phyloP scores from a whole-genome alignment of 2,329 filamentous ascomycete species.

The Curvularia spicifera region DNA sequence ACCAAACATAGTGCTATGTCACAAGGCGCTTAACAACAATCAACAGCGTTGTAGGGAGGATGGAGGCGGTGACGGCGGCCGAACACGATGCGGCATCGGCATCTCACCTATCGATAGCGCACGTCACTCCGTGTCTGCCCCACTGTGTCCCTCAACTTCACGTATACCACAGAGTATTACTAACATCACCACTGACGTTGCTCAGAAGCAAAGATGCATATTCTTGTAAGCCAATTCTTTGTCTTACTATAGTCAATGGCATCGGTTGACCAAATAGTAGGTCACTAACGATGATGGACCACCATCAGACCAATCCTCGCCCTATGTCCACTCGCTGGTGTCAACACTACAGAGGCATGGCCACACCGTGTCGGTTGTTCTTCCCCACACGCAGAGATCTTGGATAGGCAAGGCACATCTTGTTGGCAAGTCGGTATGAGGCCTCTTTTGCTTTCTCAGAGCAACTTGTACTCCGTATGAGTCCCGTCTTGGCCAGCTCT shows the following conservation, averaged over 20 bases:
- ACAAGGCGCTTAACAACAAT: background rate
- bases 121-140: slow-evolving; percentile 29
- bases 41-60: background rate
- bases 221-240: slow-evolving; percentile 38
- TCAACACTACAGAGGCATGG: slow-evolving; percentile 64
- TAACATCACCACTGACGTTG: background rate
- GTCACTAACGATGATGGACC: slow-evolving; percentile 61
- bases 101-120: slow-evolving; percentile 31
- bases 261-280: slow-evolving; percentile 34
- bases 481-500: background rate
- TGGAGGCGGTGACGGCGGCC: slow-evolving; percentile 17
- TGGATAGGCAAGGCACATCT: slow-evolving; percentile 99
- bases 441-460: background rate
- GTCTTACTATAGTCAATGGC: slow-evolving; percentile 4
- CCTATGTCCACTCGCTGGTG: slow-evolving; percentile 57
- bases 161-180: slow-evolving; percentile 15
- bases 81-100: slow-evolving; percentile 8
- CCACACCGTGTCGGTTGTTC: slow-evolving; percentile 87
- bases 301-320: slow-evolving; percentile 57
- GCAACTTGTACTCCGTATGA: background rate
- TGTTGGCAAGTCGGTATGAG: slow-evolving; percentile 74
- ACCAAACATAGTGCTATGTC: background rate
- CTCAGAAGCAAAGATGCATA: slow-evolving; percentile 42
- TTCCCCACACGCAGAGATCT: slow-evolving; percentile 89
- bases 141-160: slow-evolving; percentile 18